Evolutionary conservation across 306 rosid species (phyloP).

Genomic region (Vigna trinervia): DNA sequence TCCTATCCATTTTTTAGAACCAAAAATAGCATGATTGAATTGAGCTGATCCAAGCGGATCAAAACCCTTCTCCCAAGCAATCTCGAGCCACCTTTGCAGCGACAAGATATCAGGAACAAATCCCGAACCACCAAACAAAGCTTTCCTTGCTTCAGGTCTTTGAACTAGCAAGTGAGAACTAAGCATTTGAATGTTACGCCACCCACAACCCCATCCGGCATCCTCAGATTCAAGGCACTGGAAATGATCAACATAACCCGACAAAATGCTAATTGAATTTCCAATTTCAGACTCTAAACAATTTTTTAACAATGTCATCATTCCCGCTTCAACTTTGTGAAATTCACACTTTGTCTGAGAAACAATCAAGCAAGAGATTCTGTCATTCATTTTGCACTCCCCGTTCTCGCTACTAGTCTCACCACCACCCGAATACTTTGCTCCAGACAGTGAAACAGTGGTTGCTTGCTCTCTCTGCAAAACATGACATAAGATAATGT

Average conservation of each 20-base stretch:
- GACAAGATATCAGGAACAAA: conserved; percentile 80
- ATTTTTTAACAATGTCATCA: conserved; percentile 67
- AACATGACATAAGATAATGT: conserved; percentile 18
- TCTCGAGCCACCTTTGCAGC: conserved; percentile 90
- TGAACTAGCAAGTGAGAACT: conserved; percentile 69
- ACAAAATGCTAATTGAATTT: conserved; percentile 57
- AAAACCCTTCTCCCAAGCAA: conserved; percentile 92
- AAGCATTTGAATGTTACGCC: conserved; percentile 90
- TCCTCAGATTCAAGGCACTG: conserved; percentile 73
- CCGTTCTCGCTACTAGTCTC: conserved; percentile 40
- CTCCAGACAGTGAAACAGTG: conserved; percentile 33
- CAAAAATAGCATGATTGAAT: conserved; percentile 61
- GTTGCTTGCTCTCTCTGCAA: conserved; percentile 52
- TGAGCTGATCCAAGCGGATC: conserved; percentile 73
- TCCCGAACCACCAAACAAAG: conserved; percentile 75
- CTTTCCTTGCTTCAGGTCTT: conserved; percentile 62
- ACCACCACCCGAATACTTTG: conserved; percentile 31
- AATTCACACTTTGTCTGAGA: conserved; percentile 60
- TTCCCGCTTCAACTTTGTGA: conserved; percentile 64
- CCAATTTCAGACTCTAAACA: conserved; percentile 75
- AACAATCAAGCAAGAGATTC: conserved; percentile 60
- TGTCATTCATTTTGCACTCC: conserved; percentile 49
- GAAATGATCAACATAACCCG: conserved; percentile 75
- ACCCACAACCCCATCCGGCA: conserved; percentile 91
- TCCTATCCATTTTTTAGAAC: conserved; percentile 76